Evolutionary conservation across 2,329 filamentous ascomycete genomes (phyloP).

Genomic region (Macrophomina tecta): DNA sequence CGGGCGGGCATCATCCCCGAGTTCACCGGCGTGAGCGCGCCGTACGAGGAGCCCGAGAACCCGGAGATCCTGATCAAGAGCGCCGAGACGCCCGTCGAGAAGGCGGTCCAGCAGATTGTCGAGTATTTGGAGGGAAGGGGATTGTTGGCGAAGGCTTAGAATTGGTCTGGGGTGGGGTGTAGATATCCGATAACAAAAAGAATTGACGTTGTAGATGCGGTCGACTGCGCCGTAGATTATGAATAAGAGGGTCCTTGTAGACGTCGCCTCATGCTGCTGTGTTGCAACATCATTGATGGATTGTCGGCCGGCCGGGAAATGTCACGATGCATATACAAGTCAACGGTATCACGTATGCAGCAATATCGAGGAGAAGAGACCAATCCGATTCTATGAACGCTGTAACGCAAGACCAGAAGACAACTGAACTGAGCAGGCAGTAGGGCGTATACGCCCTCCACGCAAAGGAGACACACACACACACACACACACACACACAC

Average conservation of each 20-base stretch:
- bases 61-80: slow-evolving; percentile 89
- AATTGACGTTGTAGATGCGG: not conserved
- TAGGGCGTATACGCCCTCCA: slow-evolving; percentile 16
- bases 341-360: not conserved
- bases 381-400: slow-evolving; percentile 23
- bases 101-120: slow-evolving; percentile 85
- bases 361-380: not conserved
- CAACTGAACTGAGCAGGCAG: not conserved
- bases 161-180: too few relatives aligned
- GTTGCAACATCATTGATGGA: too few relatives aligned
- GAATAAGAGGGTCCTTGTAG: too few relatives aligned
- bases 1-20: slow-evolving; percentile 92
- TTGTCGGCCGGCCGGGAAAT: not conserved
- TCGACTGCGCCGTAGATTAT: too few relatives aligned
- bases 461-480: not conserved
- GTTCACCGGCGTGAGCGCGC: slow-evolving; percentile 93
- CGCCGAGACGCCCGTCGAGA: slow-evolving; percentile 81
- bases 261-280: too few relatives aligned
- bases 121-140: slow-evolving; percentile 76
- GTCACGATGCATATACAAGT: not conserved
- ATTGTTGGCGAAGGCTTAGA: slow-evolving; percentile 53
- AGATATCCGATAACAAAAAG: too few relatives aligned
- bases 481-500: too few relatives aligned
- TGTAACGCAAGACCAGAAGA: slow-evolving; percentile 11
- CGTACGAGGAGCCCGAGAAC: slow-evolving; percentile 87